Evolutionary conservation across 176 grass and related monocot genomes (phyloP), one percentile per base, ranked within the genome.

Genomic region (Miscanthus lutarioriparius): DNA sequence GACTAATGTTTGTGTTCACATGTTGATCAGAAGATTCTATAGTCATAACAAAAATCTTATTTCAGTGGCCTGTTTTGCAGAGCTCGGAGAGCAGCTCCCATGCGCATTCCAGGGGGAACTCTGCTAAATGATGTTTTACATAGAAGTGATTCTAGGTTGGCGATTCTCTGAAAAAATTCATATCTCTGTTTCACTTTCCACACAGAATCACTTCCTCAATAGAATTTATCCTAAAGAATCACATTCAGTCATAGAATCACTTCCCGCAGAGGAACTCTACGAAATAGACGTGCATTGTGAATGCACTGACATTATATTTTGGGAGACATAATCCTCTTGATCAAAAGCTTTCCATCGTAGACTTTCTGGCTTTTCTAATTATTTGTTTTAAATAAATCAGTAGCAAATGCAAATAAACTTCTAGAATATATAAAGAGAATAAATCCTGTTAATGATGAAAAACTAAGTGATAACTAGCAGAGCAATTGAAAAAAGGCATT

Each of bases 241-340:
- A 58, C 3, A 10, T 59, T 59, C 22, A 58, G 8, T 23, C 54
- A 12, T 2, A 62, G 9, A 62, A 62, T 62, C 58, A 26, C 10
- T 62, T 26, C n/a, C n/a, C 56, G 9, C 2, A 12, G 56, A 62
- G 23, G 23, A 62, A 23, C 58, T 62, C 8, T 12, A 26, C 58
- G 12, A 62, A 62, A 62, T 5, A 62, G 58, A 62, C 1, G 4
- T 4, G 10, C n/a, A 64, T 83, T 66, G 54, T 83, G 10, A 82
- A 36, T 7, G 0, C 30, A 12, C 4, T 26, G 7, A 49, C 8
- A 47, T 74, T 39, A 51, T 85, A 11, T 41, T 68, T 48, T 43
- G 7, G 37, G 65, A 86, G 43, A 75, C 17, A 86, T 22, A 80
- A 38, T 87, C 32, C 33, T 83, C 27, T 26, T 85, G 73, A 37